phyloP scores from a whole-genome alignment of 495 filamentous ascomycete genomes.

The Daldinia caldariorum region DNA sequence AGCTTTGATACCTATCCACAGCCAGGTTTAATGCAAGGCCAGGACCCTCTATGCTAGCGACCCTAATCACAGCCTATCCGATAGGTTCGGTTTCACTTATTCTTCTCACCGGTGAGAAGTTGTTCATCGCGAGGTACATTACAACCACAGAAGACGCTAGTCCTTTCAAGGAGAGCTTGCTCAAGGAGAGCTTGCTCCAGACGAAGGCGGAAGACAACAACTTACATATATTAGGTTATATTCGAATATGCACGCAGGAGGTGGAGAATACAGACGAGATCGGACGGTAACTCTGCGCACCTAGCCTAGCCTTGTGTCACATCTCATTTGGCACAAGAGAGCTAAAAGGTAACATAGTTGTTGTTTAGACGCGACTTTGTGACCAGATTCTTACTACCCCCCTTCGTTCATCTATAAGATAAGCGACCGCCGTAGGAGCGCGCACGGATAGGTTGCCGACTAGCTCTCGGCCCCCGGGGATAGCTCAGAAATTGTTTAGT shows the following conservation, averaged over 20 bases:
- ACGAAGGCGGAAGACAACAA: conserved; percentile 5
- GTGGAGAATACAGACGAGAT: conserved; percentile 32
- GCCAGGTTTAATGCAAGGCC: not conserved
- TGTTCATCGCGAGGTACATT: conserved; percentile 3
- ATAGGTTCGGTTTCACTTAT: conserved; percentile 13
- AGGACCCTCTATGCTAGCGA: conserved; percentile 10
- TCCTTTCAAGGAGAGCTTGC: conserved; percentile 8
- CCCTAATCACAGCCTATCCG: not conserved
- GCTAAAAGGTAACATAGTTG: conserved; percentile 4
- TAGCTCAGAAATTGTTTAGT: conserved; percentile 1
- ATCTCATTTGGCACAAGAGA: conserved; percentile 21
- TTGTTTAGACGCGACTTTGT: conserved; percentile 15
- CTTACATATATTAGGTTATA: conserved; percentile 4
- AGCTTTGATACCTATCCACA: conserved; percentile 1
- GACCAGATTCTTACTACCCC: conserved; percentile 14
- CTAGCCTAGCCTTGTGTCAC: conserved; percentile 31
- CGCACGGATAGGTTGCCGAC: conserved; percentile 19
- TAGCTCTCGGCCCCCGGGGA: not conserved
- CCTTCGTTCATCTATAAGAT: conserved; percentile 20
- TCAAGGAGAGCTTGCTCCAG: conserved; percentile 11
- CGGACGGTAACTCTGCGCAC: conserved; percentile 21
- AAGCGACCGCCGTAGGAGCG: conserved; percentile 22
- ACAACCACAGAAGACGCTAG: not conserved
- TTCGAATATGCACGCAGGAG: conserved; percentile 22
- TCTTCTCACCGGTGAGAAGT: conserved; percentile 17